Base-by-base conservation (phyloP, 2,329 filamentous ascomycete species). In the Fonsecaea multimorphosa region DNA sequence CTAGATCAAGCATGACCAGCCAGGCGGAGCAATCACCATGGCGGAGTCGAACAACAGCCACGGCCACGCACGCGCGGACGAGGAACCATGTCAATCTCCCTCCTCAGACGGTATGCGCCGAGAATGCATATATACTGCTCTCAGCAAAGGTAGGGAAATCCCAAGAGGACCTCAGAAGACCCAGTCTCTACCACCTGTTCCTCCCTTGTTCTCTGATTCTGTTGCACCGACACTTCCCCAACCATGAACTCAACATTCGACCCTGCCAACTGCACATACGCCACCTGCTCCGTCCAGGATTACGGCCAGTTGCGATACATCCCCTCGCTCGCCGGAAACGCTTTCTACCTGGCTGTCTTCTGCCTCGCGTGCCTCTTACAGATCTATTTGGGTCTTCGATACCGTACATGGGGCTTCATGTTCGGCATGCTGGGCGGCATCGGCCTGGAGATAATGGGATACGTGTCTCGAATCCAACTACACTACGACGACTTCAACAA, bases 361-460 rank as follows among this genome's bases (percentile, higher is more conserved):
- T 73, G 71, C 58, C 40, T 83, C 40, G 70, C 81, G 3, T 12
- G 85, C 52, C 24, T 46, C 19, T 44, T 79, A 70, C 68, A 84
- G 29, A 68, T 73, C 38, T 77, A 76, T 38, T 81, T 80, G 68
- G 78, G 75, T 36, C 58, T 81, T 56, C 82, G 78, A 8, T 81
- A 83, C 58, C 79, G 78, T 58, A 84, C 81, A 9, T 81, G 80
- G 63, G 78, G 77, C 56, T 88, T 87, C 76, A 78, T 79, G 60
- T 68, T 83, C n/a, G 82, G 83, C 52, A 83, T 90, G 77, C 61
- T 79, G 1, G 75, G 83, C 0, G 88, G 88, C 5, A 78, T 85
- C 19, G 58, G 82, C 44, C 78, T 81, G 31, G 87, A 90, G 74
- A 75, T 87, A 12, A 69, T 88, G 27, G 88, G 87, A 8, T 90